These are phyloP conservation scores for Euclidium syriacum DNA, from an alignment of 345 rosid genomes.

Conservation along the genomic window DNA sequence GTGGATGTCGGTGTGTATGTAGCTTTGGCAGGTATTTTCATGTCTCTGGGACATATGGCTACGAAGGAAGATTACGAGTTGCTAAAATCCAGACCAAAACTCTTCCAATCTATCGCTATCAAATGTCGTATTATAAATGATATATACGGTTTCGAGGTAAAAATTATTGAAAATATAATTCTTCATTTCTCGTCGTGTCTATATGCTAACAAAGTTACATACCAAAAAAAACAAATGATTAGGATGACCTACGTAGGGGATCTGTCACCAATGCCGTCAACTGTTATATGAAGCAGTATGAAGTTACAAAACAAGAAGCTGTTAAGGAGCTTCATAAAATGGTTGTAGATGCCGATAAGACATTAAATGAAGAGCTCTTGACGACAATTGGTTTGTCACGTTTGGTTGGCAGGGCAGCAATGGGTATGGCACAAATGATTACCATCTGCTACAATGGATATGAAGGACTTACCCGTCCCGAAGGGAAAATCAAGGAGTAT, in stretches of 20 bases:
- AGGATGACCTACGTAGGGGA: too few species aligned
- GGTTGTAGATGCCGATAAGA: background rate
- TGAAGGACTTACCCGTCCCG: slow-evolving; percentile 3
- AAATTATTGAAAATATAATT: too few species aligned
- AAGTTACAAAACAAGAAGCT: slow-evolving; percentile 3
- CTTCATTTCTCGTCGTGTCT: too few species aligned
- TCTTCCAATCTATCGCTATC: background rate
- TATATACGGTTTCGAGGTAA: slow-evolving; percentile 14
- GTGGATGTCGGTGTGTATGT: background rate
- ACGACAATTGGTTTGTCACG: background rate
- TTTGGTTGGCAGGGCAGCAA: background rate
- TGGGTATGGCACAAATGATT: background rate
- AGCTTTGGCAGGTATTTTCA: background rate
- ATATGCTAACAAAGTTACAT: too few species aligned
- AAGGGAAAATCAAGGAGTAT: slow-evolving; percentile 4
- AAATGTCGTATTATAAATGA: slow-evolving; percentile 22
- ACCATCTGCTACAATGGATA: background rate
- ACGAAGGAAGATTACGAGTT: slow-evolving; percentile 2
- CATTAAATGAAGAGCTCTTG: slow-evolving; percentile 13
- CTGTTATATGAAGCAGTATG: slow-evolving; percentile 23
- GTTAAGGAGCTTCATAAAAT: background rate
- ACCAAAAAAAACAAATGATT: too few species aligned
- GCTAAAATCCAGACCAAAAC: slow-evolving; percentile 21
- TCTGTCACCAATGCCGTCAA: background rate
- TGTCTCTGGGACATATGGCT: slow-evolving; percentile 1